phyloP scores from a whole-genome alignment of 305 asterid genomes.

The Fraxinus nigra region DNA sequence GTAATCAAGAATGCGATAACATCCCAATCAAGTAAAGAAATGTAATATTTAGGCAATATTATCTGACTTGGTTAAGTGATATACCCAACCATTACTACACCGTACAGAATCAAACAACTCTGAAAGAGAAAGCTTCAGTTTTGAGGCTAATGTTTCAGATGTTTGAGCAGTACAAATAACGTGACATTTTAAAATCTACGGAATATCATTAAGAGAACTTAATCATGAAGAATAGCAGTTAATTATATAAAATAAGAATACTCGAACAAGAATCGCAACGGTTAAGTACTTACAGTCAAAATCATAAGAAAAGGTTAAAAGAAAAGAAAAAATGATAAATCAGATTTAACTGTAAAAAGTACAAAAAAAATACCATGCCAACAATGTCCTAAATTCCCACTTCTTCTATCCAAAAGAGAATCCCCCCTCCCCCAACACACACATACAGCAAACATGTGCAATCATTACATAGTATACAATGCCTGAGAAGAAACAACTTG shows the following conservation, averaged over 20 bases:
- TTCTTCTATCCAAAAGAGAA: neutral
- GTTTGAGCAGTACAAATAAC: neutral
- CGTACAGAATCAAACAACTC: neutral
- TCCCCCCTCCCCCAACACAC: neutral
- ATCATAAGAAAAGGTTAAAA: slow-evolving; percentile 23
- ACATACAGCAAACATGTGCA: slow-evolving; percentile 22
- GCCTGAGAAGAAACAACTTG: slow-evolving; percentile 93
- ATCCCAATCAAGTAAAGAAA: neutral
- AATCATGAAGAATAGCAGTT: neutral
- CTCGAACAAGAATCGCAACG: slow-evolving; percentile 16
- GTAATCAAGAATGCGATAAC: neutral
- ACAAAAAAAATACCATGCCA: neutral
- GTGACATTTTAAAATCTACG: neutral
- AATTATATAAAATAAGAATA: slow-evolving; percentile 10
- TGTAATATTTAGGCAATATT: neutral
- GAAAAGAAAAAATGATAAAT: neutral
- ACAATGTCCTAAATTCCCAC: neutral
- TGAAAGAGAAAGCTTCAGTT: neutral
- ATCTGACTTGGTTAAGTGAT: neutral
- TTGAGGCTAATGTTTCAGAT: neutral
- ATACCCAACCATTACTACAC: neutral
- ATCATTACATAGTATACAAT: slow-evolving; percentile 19
- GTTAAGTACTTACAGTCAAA: slow-evolving; percentile 27
- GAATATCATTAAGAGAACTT: neutral
- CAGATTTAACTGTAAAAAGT: neutral